Conservation (phyloP, 108 stramenopile genomes). For the Pinguiococcus pyrenoidosus region DNA sequence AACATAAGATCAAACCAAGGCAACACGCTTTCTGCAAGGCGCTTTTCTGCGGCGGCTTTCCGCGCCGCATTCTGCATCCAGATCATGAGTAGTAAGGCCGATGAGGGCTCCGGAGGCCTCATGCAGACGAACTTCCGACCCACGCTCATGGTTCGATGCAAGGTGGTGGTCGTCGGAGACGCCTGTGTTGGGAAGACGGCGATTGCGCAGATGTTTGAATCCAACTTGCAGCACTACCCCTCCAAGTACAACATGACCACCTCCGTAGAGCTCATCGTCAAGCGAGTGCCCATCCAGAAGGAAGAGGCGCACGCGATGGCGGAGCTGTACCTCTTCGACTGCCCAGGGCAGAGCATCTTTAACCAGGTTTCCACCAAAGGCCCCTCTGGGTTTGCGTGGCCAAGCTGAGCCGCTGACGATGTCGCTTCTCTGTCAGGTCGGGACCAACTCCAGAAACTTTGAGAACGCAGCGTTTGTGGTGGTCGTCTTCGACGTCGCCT, state of each 20-base stretch:
- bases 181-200: constrained; percentile 39
- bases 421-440: not conserved
- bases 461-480: constrained; percentile 33
- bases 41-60: too few species aligned
- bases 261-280: constrained; percentile 31
- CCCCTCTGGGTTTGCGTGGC: not conserved
- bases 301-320: constrained; percentile 33
- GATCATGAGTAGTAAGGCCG: too few species aligned
- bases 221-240: constrained; percentile 33
- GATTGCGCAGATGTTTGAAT: constrained; percentile 38
- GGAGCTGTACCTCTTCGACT: constrained; percentile 41
- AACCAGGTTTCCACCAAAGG: constrained; percentile 27
- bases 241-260: constrained; percentile 43
- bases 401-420: not conserved
- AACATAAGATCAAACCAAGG: too few species aligned
- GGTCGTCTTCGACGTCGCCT: constrained; percentile 31
- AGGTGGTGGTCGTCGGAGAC: constrained; percentile 41
- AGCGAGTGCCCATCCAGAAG: constrained; percentile 34
- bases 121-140: constrained; percentile 28
- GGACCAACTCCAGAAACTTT: constrained; percentile 14
- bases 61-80: too few species aligned
- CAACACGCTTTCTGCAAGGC: too few species aligned
- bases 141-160: constrained; percentile 32
- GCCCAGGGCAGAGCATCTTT: constrained; percentile 40
- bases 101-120: too few species aligned